Evolutionary conservation across 305 asterid species (phyloP), one percentile per base, ranked within the genome.

Genomic region (Ruellia speciosa): DNA sequence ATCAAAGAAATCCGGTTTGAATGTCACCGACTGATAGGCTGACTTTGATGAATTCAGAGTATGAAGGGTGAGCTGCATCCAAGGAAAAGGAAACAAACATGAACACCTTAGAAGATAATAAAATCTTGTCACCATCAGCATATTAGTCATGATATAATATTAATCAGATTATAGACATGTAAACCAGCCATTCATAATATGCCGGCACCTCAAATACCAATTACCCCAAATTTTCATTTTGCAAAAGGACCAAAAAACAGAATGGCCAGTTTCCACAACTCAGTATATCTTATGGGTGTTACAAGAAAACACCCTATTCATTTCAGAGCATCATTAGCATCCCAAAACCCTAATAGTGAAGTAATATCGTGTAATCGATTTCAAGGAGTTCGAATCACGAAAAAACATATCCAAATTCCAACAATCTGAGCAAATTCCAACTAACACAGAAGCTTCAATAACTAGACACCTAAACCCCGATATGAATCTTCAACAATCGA

Each of bases 21-120:
- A 79, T 39, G 86, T 87, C 47, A 85, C 71, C 20, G 90, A 82
- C 65, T 78, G 97, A 72, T 79, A 87, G 52, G 97, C 96, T 7
- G 97, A 87, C 66, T 96, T 79, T 35, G 97, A 90, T n/a, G 96
- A 75, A 65, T 90, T 90, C 20, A 90, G 90, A 11, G 96, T 77
- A 56, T 78, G 84, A 65, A 83, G 83, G 40, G 76, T 73, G 45
- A 90, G 82, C 97, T 90, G 90, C 57, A 70, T 31, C 49, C 64
- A 60, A 16, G 20, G 9, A 66, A 54, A 68, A 40, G 12, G 6
- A 35, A 58, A 49, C 54, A 52, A 48, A 35, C 53, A 55, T 19
- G 33, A 58, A 24, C 31, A 24, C 31, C 31, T 24, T 24, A 24
- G 31, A 24, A 24, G 31, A 24, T 24, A 24, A 24, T 24, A 24